Evolutionary conservation across 78 protist genomes (phyloP).

Genomic region (Planoprotostelium fungivorum): DNA sequence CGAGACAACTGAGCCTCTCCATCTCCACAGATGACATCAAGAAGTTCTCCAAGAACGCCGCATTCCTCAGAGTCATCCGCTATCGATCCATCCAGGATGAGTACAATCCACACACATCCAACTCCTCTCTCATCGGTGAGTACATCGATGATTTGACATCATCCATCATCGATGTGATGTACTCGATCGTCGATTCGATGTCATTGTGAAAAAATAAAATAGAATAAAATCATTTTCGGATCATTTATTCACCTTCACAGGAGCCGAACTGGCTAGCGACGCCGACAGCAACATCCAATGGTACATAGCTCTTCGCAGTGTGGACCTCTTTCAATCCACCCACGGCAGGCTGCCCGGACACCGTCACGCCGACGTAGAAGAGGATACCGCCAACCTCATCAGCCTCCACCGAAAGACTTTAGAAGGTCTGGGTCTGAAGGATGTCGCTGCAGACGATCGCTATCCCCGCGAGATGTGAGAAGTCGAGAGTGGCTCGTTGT

Average conservation of each 20-base stretch:
- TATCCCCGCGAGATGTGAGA: conserved; percentile 48
- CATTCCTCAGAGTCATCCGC: conserved; percentile 21
- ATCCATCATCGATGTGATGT: conserved; percentile 26
- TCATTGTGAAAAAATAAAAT: not conserved
- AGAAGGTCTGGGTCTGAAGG: conserved; percentile 6
- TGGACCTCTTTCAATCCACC: conserved; percentile 19
- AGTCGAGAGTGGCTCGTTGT: not conserved
- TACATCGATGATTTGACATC: not conserved
- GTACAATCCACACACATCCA: conserved; percentile 1
- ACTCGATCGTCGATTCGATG: not conserved
- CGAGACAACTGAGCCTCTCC: not conserved
- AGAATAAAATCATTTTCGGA: not conserved
- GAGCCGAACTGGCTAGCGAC: conserved; percentile 6
- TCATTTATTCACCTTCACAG: not conserved
- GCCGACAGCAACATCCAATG: conserved; percentile 13
- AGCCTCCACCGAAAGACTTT: not conserved
- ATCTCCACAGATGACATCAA: conserved; percentile 27
- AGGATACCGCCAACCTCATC: conserved; percentile 35
- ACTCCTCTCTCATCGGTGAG: not conserved
- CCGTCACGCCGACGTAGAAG: conserved; percentile 37
- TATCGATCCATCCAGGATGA: conserved; percentile 38
- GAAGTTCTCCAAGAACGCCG: conserved; percentile 55
- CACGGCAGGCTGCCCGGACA: conserved; percentile 46
- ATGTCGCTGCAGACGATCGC: conserved; percentile 43
- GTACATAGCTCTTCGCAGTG: conserved; percentile 29